Percentiles rank a stretch among this genome's conserved stretches.
Conservation (phyloP, 148 eudicot genomes). For the Pouteria glomerata region DNA sequence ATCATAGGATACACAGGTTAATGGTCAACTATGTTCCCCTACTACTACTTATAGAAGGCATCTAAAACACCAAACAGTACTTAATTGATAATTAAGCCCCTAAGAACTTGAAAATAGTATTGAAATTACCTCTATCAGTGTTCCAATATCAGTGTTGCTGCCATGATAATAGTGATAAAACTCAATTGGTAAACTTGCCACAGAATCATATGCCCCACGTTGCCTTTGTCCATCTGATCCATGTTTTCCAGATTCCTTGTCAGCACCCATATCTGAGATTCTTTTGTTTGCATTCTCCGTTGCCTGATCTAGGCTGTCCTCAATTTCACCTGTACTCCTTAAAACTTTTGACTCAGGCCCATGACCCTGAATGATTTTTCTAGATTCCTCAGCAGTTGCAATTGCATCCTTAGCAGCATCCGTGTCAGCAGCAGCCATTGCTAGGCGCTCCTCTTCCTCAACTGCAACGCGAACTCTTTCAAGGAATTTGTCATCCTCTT, state of each 20-base stretch:
- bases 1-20: neutral
- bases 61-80: neutral
- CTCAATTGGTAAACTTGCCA: constrained; percentile 75
- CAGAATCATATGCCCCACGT: constrained; percentile 49
- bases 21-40: neutral
- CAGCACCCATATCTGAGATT: constrained; percentile 15
- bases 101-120: neutral
- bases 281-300: constrained; percentile 18
- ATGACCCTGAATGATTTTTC: constrained; percentile 35
- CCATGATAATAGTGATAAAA: constrained; percentile 96
- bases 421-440: constrained; percentile 73
- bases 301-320: constrained; percentile 28
- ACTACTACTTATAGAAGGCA: neutral
- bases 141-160: constrained; percentile 86
- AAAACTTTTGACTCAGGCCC: constrained; percentile 28
- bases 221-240: constrained; percentile 31
- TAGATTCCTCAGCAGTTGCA: constrained; percentile 74
- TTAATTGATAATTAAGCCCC: neutral
- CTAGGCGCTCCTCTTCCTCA: constrained; percentile 91
- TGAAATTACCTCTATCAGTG: constrained; percentile 66
- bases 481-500: constrained; percentile 89
- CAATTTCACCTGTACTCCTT: constrained; percentile 20
- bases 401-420: constrained; percentile 81
- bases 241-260: constrained; percentile 34
- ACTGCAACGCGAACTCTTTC: constrained; percentile 86